Percentiles rank a stretch among this genome's conserved stretches.
Evolutionary conservation across 768 basidiomycete species (phyloP).

Genomic region (Kwoniella dendrophila): DNA sequence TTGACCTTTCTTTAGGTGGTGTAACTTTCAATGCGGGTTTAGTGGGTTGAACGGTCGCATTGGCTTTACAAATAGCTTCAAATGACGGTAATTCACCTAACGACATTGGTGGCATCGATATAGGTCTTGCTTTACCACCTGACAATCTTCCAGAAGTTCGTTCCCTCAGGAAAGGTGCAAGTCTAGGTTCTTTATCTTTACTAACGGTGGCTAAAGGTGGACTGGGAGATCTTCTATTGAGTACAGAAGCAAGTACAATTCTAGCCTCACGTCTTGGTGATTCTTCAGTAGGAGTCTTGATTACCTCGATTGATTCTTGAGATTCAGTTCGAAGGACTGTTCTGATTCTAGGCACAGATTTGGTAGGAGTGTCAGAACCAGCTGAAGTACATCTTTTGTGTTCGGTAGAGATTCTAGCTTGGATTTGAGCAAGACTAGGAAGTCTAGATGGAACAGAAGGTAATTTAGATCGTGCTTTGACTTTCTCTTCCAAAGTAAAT

Average conservation of each 20-base stretch:
- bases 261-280: slow-evolving; percentile 21
- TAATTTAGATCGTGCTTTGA: slow-evolving; percentile 20
- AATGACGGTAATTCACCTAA: slow-evolving; percentile 26
- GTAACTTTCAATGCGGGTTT: slow-evolving; percentile 36
- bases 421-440: slow-evolving; percentile 45
- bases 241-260: slow-evolving; percentile 27
- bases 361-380: slow-evolving; percentile 19
- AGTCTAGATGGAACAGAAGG: slow-evolving; percentile 22
- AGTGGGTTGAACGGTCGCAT: neutral
- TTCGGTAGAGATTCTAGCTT: slow-evolving; percentile 35
- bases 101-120: slow-evolving; percentile 29
- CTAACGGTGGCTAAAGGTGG: slow-evolving; percentile 31
- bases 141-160: slow-evolving; percentile 35
- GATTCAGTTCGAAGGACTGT: slow-evolving; percentile 22
- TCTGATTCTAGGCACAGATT: slow-evolving; percentile 4
- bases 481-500: slow-evolving; percentile 12
- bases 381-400: slow-evolving; percentile 29
- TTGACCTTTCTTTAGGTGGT: slow-evolving; percentile 22
- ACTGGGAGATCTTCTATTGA: slow-evolving; percentile 32
- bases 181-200: slow-evolving; percentile 30
- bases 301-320: slow-evolving; percentile 37
- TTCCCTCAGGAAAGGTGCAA: slow-evolving; percentile 42
- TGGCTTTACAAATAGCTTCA: slow-evolving; percentile 21
- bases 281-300: slow-evolving; percentile 41
- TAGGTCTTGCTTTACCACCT: slow-evolving; percentile 24